Evolutionary conservation across 2,329 filamentous ascomycete genomes (phyloP), one percentile per base, ranked within the genome.

Genomic region (Diaporthe citrichinensis): DNA sequence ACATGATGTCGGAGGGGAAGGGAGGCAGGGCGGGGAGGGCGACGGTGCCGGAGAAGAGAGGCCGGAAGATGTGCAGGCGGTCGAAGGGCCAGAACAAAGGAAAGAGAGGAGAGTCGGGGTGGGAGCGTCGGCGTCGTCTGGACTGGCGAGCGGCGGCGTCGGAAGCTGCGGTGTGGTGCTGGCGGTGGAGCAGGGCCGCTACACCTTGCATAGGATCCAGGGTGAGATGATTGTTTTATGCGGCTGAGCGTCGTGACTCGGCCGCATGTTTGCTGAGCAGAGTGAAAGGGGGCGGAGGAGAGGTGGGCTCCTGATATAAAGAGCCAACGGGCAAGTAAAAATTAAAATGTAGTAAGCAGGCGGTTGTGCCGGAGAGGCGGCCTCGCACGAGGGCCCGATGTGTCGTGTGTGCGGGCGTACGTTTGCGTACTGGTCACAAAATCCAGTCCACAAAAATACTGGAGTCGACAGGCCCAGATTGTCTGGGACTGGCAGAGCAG

Each of bases 21-120:
- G 90, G 89, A 62, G 92, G 92, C 2, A 94, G 88, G 55, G 87
- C 86, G 75, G 92, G 87, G 65, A 85, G 84, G 79, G 85, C 84
- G 80, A 93, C 86, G 79, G 88, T 87, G 78, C 92, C 92, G 78
- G 88, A 85, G 77, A 93, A 80, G 77, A 88, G 84, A 76, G 86
- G 90, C 77, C 84, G 85, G 67, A 90, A 80, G 76, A 87, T 83
- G 79, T 85, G 84, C 78, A 88, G 85, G 80, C 83, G 85, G 67
- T 89, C 73, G 34, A 71, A 53, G 31, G 73, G 69, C 75, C 73
- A 76, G 71, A 74, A 69, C 57, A 69, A 67, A 76, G 73, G 57
- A 46, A 46, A 49, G 83, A 59, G 89, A 87, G 85, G 87, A 89
- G 77, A 85, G 53, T 58, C 41, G 44, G 41, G 28, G 23, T 44